Percentiles rank a stretch among this genome's conserved stretches.
phyloP scores from a whole-genome alignment of 2,329 filamentous ascomycete genomes.

The Arthrinium puccinioides region DNA sequence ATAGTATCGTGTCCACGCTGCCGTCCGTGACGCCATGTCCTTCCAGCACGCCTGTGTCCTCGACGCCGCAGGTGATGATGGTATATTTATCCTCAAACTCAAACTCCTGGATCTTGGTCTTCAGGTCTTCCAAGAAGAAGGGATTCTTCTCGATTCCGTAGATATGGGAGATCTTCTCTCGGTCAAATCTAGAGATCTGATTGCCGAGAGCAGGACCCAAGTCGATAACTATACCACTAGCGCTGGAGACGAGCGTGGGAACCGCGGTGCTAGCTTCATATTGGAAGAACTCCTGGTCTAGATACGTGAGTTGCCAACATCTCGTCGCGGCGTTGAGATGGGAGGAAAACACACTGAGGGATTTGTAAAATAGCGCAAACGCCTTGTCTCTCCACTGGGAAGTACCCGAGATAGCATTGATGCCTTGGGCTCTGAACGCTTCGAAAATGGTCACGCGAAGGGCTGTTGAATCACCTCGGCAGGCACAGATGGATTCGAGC shows the following conservation, averaged over 20 bases:
- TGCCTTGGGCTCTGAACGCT: too few species aligned
- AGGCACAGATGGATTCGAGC: too few species aligned
- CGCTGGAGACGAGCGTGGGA: background rate
- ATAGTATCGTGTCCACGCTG: background rate
- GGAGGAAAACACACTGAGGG: too few species aligned
- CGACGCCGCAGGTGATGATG: background rate
- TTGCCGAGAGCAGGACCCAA: background rate
- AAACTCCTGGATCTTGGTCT: background rate
- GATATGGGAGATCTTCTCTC: background rate
- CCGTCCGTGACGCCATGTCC: background rate
- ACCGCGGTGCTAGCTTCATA: background rate
- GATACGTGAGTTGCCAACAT: too few species aligned
- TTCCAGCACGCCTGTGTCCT: background rate
- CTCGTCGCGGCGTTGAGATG: too few species aligned
- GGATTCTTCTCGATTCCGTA: slow-evolving; percentile 1
- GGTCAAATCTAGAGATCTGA: background rate
- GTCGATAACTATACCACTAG: background rate
- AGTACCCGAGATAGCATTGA: too few species aligned
- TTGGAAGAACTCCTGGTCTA: background rate
- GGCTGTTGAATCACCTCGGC: too few species aligned
- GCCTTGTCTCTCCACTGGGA: too few species aligned
- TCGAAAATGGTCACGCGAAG: too few species aligned
- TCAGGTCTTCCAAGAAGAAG: background rate
- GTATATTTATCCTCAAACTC: background rate
- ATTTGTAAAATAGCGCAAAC: too few species aligned